Evolutionary conservation across 495 filamentous ascomycete genomes (phyloP).

Genomic region (Penicillium roqueforti): DNA sequence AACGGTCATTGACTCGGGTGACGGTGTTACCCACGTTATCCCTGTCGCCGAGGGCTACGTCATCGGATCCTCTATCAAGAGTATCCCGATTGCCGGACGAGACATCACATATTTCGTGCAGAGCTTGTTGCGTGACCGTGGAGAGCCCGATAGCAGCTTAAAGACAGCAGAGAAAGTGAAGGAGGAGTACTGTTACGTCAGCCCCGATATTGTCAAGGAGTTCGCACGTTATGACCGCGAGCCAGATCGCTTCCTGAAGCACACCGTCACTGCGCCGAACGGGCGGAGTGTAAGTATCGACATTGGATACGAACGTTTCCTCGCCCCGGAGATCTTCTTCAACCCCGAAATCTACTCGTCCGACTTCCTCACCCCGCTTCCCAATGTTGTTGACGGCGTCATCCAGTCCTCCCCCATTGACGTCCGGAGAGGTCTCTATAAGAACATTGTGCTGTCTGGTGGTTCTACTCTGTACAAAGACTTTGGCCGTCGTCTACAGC

Average conservation of each 20-base stretch:
- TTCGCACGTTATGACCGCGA: constrained; percentile 90
- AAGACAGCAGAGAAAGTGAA: constrained; percentile 98
- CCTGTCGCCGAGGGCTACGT: constrained; percentile 98
- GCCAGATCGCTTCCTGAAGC: constrained; percentile 83
- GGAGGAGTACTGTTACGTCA: constrained; percentile 97
- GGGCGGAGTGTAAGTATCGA: constrained; percentile 81
- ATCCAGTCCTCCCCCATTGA: constrained; percentile 98
- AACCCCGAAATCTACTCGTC: constrained; percentile 99
- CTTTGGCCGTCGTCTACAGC: constrained; percentile 90
- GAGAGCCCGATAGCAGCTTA: constrained; percentile 91
- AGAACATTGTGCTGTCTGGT: constrained; percentile 98
- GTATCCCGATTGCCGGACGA: constrained; percentile 92
- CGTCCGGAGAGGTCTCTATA: constrained; percentile 93
- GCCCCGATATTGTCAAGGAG: constrained; percentile 97
- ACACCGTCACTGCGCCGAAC: constrained; percentile 80
- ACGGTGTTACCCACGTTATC: constrained; percentile 98
- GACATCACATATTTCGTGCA: constrained; percentile 99
- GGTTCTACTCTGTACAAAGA: constrained; percentile 97
- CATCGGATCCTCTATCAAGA: constrained; percentile 97
- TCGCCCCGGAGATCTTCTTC: constrained; percentile 98
- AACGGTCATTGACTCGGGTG: constrained; percentile 95
- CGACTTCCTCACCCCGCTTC: constrained; percentile 93
- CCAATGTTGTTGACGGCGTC: constrained; percentile 88
- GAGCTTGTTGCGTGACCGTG: constrained; percentile 88
- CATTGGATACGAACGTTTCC: constrained; percentile 95